phyloP scores from a whole-genome alignment of 176 grass and related monocot genomes.

The Oropetium thomaeum region DNA sequence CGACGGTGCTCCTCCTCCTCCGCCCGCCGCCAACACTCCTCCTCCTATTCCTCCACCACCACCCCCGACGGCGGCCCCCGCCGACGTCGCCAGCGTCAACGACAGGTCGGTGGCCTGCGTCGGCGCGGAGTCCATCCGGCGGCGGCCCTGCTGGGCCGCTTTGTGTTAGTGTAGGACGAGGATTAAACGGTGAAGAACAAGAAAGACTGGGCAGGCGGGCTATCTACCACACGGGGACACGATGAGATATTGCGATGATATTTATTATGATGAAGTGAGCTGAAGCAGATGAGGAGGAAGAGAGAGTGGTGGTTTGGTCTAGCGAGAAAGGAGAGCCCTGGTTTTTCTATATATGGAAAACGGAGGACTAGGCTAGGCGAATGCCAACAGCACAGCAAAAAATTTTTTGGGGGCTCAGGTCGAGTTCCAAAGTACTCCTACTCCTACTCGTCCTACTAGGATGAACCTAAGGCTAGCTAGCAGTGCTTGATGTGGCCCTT shows the following conservation, averaged over 20 bases:
- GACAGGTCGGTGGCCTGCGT: slow-evolving; percentile 46
- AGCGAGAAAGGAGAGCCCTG: background rate
- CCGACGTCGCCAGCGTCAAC: slow-evolving; percentile 53
- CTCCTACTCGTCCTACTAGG: background rate
- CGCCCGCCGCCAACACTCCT: background rate
- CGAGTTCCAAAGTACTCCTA: background rate
- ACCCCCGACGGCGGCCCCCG: background rate
- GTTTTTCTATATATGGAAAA: slow-evolving; percentile 59
- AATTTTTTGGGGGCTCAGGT: background rate
- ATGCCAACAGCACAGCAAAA: background rate
- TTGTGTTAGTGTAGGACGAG: too few relatives aligned
- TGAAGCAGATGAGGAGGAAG: background rate
- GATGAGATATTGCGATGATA: background rate
- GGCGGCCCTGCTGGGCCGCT: too few relatives aligned
- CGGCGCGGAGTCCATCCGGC: slow-evolving; percentile 31
- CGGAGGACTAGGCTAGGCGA: background rate
- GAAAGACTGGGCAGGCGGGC: background rate
- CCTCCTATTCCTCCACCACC: background rate
- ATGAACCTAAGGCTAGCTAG: background rate
- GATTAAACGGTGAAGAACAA: too few relatives aligned
- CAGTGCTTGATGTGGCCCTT: too few relatives aligned
- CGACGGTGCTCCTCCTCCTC: background rate
- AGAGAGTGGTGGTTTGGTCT: background rate
- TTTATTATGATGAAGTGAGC: background rate
- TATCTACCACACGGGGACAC: background rate